A percentile compares a stretch with the other conserved stretches of the same genome.
phyloP scores from a whole-genome alignment of 164 flowering plant species.

The Dillenia suffruticosa region DNA sequence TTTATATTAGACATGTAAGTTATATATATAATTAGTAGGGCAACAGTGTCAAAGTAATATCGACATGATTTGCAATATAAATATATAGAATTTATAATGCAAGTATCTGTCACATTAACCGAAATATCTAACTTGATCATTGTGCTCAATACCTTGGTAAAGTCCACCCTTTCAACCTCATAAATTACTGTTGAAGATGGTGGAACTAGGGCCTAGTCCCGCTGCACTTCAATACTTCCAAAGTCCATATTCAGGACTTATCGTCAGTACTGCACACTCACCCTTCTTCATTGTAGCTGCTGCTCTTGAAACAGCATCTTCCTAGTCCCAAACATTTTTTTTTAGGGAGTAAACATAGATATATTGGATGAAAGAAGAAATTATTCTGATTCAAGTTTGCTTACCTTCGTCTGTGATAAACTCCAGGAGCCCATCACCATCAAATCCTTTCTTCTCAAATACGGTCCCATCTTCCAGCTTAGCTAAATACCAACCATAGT shows the following conservation, averaged over 20 bases:
- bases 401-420: constrained; percentile 64
- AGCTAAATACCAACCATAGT: constrained; percentile 29
- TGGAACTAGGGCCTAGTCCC: constrained; percentile 47
- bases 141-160: constrained; percentile 41
- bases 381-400: neutral
- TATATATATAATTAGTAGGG: too few species aligned
- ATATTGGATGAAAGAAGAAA: neutral
- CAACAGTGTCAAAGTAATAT: too few species aligned
- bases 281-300: constrained; percentile 65
- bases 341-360: neutral
- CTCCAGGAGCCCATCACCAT: constrained; percentile 32
- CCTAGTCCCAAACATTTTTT: neutral
- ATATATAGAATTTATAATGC: too few species aligned
- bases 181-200: constrained; percentile 44
- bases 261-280: constrained; percentile 41
- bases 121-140: constrained; percentile 1
- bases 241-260: constrained; percentile 54
- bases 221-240: constrained; percentile 41
- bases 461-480: constrained; percentile 58
- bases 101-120: neutral
- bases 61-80: too few species aligned
- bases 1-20: neutral
- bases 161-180: constrained; percentile 64
- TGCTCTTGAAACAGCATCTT: constrained; percentile 18
- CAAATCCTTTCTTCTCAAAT: constrained; percentile 57